Conservation (phyloP, 2,329 filamentous ascomycete genomes). For the Fusarium succisae region DNA sequence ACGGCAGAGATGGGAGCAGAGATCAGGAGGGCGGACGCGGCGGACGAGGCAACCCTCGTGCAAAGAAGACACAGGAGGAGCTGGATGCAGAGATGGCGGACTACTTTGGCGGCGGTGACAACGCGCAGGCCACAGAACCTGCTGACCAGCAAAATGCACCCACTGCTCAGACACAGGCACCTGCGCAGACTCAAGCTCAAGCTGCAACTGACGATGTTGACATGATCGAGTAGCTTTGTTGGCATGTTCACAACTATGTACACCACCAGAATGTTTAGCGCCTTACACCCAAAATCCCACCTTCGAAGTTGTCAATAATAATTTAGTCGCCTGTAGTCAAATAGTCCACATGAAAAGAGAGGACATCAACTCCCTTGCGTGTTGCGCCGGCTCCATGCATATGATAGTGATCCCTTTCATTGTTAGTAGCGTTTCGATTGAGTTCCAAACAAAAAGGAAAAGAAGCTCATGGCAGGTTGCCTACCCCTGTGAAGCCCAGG, state of each 20-base stretch:
- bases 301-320: slow-evolving; percentile 25
- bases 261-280: slow-evolving; percentile 41
- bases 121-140: slow-evolving; percentile 49
- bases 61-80: slow-evolving; percentile 89
- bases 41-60: slow-evolving; percentile 61
- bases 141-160: slow-evolving; percentile 41
- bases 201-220: slow-evolving; percentile 67
- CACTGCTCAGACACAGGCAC: slow-evolving; percentile 36
- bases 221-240: slow-evolving; percentile 69
- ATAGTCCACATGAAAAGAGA: neutral
- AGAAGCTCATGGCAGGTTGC: neutral
- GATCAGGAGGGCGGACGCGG: slow-evolving; percentile 51
- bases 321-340: neutral
- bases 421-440: slow-evolving; percentile 5
- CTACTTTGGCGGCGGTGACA: slow-evolving; percentile 73
- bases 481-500: slow-evolving; percentile 38
- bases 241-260: slow-evolving; percentile 33
- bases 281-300: slow-evolving; percentile 22
- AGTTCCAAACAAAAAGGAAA: neutral
- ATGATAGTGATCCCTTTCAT: slow-evolving; percentile 36
- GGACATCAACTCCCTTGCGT: slow-evolving; percentile 14
- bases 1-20: slow-evolving; percentile 48
- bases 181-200: slow-evolving; percentile 34
- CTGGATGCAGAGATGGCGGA: slow-evolving; percentile 97
- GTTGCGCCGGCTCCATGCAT: slow-evolving; percentile 37